Conservation (phyloP, 371 early-diverging fungal species). For the Mortierella sp. region DNA sequence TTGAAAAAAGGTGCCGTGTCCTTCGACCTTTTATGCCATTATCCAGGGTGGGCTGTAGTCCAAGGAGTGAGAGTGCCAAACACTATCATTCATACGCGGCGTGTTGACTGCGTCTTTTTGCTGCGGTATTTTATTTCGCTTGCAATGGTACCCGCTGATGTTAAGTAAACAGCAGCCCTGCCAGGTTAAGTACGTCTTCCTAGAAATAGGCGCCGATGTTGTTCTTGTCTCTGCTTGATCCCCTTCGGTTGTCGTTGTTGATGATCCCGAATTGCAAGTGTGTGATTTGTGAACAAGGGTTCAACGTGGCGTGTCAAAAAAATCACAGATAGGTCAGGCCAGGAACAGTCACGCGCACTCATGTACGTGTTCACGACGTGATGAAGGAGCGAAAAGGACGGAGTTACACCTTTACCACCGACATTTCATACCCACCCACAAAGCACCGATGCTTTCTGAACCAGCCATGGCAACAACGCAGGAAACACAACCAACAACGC, state of each 20-base stretch:
- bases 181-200: too few species aligned
- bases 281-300: too few species aligned
- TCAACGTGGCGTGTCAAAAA: too few species aligned
- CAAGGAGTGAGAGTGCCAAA: neutral
- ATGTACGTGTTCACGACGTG: too few species aligned
- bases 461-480: constrained; percentile 3
- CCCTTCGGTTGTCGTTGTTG: too few species aligned
- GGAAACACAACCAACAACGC: neutral
- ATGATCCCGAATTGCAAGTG: too few species aligned
- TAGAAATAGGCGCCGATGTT: too few species aligned
- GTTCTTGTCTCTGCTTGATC: too few species aligned
- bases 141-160: neutral
- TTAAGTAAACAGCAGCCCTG: neutral
- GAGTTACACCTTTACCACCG: neutral
- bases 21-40: neutral
- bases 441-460: neutral
- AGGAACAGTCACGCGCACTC: too few species aligned
- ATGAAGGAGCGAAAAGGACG: too few species aligned
- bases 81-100: too few species aligned
- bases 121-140: neutral
- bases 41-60: neutral
- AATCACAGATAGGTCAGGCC: too few species aligned
- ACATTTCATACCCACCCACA: neutral
- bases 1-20: neutral
- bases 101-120: neutral